Evolutionary conservation across 208 protist genomes (phyloP).

Genomic region (Leishmania braziliensis): DNA sequence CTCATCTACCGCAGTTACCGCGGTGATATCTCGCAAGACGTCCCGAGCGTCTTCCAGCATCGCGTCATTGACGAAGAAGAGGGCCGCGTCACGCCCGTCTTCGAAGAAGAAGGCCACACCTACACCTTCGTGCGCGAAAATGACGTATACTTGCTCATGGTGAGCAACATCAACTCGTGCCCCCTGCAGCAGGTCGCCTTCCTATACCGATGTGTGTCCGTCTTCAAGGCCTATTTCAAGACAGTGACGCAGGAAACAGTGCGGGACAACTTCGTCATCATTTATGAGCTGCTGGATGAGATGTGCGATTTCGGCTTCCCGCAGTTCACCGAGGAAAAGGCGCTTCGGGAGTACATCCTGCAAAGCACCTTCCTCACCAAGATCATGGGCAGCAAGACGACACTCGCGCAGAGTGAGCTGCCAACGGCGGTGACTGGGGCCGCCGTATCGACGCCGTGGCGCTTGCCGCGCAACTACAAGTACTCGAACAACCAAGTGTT

Average conservation of each 20-base stretch:
- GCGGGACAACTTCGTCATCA: constrained; percentile 97
- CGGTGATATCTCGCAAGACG: constrained; percentile 92
- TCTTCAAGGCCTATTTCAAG: constrained; percentile 96
- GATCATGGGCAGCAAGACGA: constrained; percentile 46
- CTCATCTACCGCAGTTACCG: constrained; percentile 97
- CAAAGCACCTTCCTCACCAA: constrained; percentile 75
- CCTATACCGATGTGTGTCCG: constrained; percentile 90
- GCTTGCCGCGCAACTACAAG: constrained; percentile 94
- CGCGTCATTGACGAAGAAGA: constrained; percentile 95
- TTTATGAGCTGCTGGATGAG: constrained; percentile 99
- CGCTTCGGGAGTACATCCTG: constrained; percentile 97
- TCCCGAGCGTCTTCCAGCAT: constrained; percentile 83
- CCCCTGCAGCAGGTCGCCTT: constrained; percentile 94
- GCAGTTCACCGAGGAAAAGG: constrained; percentile 95
- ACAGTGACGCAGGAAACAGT: constrained; percentile 95
- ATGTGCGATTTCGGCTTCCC: constrained; percentile 99
- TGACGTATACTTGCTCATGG: constrained; percentile 95
- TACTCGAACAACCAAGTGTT: constrained; percentile 98
- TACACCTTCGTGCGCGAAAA: constrained; percentile 96
- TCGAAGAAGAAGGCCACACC: constrained; percentile 91
- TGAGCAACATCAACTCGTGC: constrained; percentile 96
- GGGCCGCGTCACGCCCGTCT: constrained; percentile 88
- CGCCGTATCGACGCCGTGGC: constrained; percentile 95
- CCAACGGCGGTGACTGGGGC: constrained; percentile 90
- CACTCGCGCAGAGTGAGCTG: constrained; percentile 27